Base-by-base conservation (phyloP, 768 basidiomycete genomes). In the Amyloporia xantha region DNA sequence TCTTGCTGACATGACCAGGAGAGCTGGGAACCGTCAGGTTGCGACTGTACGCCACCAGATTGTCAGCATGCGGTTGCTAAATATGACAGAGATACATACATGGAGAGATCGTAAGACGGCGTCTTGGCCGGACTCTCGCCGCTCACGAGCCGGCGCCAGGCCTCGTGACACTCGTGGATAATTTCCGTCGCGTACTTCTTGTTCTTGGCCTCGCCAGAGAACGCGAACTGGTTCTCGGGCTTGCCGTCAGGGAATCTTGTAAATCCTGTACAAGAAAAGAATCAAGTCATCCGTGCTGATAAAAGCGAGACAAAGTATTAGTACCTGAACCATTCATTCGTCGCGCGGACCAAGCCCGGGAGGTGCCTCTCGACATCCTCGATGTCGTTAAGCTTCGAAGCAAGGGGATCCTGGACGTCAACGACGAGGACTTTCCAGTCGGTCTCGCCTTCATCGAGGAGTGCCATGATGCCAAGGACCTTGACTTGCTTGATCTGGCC, bases 371-470 rank as follows among this genome's bases (percentile, higher is more conserved):
- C 96, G 62, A 99, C 93, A 62, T 99, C 96, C 72, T 98, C 96
- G 49, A 98, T 89, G 68, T 99, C 96, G 70, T 98, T 99, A 63
- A 99, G 79, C 70, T 95, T 91, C 64, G 88, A 76, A 13, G 96
- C 96, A 53, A 98, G 84, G 37, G 96, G 95, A 66, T 98, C 96
- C 58, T 82, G 80, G 54, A 96, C 80, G 66, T 98, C 96, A 57
- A 98, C 91, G 66, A 95, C 96, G 69, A 99, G 82, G 73, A 99
- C 90, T 72, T 99, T 99, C 96, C 96, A 99, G 76, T 98, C 96
- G 57, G 96, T 98, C 76, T 98, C 96, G 61, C 96, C 96, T 68
- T 98, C 96, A 65, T 99, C 96, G 58, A 98, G 84, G 50, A 98
- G 78, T 50, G 96, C 96, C 95, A 98, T 98, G 81, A 98, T 95